Conservation (phyloP, 495 filamentous ascomycete genomes). For the Podospora fimiseda region DNA sequence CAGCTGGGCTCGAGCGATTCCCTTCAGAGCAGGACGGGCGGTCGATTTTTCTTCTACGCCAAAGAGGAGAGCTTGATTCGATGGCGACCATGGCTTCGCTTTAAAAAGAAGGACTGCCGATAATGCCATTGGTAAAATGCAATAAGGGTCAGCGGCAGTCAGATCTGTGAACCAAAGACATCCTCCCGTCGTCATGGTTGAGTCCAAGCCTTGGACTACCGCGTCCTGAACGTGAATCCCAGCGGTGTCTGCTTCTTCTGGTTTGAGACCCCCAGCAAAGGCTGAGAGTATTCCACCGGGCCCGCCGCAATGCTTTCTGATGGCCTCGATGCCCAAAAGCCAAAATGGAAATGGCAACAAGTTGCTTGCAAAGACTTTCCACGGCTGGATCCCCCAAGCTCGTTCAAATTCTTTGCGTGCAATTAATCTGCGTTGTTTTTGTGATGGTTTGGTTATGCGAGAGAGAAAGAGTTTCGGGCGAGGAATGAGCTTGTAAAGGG, state of each 20-base stretch:
- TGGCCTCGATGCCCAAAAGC: slow-evolving; percentile 58
- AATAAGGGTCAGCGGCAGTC: slow-evolving; percentile 58
- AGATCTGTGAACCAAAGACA: slow-evolving; percentile 79
- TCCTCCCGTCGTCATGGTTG: slow-evolving; percentile 55
- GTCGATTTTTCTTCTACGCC: too few relatives aligned
- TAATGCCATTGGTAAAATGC: slow-evolving; percentile 58
- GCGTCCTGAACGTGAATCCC: not conserved
- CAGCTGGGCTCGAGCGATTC: slow-evolving; percentile 31
- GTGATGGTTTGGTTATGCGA: too few relatives aligned
- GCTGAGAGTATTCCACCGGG: slow-evolving; percentile 37
- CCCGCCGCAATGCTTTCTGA: slow-evolving; percentile 59
- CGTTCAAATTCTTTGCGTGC: not conserved
- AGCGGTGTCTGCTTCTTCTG: too few relatives aligned
- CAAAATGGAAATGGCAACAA: slow-evolving; percentile 59
- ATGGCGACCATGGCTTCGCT: slow-evolving; percentile 23
- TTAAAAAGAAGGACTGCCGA: slow-evolving; percentile 43
- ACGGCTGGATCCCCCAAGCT: too few relatives aligned
- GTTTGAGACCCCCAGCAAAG: not conserved
- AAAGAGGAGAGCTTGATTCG: slow-evolving; percentile 1
- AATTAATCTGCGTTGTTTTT: too few relatives aligned
- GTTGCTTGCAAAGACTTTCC: slow-evolving; percentile 39
- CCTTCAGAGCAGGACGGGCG: not conserved
- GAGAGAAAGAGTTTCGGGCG: too few relatives aligned
- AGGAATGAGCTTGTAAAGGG: too few relatives aligned
- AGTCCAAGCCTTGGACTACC: slow-evolving; percentile 3